These are phyloP conservation scores for Pythium diclinum DNA, from an alignment of 352 stramenopile genomes.

Conservation along the genomic window DNA sequence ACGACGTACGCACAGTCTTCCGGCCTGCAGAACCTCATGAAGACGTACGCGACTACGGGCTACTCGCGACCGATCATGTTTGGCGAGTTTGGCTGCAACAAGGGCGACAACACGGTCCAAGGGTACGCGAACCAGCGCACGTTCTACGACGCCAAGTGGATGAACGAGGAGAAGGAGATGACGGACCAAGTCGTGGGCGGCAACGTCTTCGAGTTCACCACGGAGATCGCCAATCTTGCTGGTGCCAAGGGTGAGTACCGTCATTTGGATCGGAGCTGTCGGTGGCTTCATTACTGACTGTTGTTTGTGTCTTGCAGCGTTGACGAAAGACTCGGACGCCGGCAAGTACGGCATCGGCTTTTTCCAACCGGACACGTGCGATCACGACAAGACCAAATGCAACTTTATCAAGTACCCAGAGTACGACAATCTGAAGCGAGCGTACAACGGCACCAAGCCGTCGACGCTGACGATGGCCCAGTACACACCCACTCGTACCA, in stretches of 20 bases:
- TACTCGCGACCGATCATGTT: constrained; percentile 54
- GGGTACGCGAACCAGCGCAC: constrained; percentile 45
- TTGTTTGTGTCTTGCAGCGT: not conserved
- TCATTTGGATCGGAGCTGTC: too few species aligned
- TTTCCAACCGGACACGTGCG: constrained; percentile 41
- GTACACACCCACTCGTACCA: constrained; percentile 28
- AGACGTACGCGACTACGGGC: constrained; percentile 34
- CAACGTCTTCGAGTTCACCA: constrained; percentile 42
- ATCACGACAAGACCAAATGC: constrained; percentile 36
- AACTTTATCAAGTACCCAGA: constrained; percentile 46
- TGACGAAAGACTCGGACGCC: too few species aligned
- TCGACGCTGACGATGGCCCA: constrained; percentile 32
- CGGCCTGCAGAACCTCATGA: constrained; percentile 48
- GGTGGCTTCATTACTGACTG: too few species aligned
- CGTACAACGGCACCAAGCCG: constrained; percentile 41
- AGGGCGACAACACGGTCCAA: constrained; percentile 46
- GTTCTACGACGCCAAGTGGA: constrained; percentile 54
- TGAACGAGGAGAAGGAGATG: constrained; percentile 42
- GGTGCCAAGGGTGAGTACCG: constrained; percentile 5
- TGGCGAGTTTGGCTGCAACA: constrained; percentile 56
- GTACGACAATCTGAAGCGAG: constrained; percentile 42
- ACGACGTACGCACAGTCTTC: constrained; percentile 37
- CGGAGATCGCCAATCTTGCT: constrained; percentile 39
- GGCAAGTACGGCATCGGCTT: constrained; percentile 47
- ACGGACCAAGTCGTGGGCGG: constrained; percentile 38